A percentile compares a stretch with the other conserved stretches of the same genome.
Evolutionary conservation across 495 filamentous ascomycete species (phyloP).

Genomic region (Daldinia grandis): DNA sequence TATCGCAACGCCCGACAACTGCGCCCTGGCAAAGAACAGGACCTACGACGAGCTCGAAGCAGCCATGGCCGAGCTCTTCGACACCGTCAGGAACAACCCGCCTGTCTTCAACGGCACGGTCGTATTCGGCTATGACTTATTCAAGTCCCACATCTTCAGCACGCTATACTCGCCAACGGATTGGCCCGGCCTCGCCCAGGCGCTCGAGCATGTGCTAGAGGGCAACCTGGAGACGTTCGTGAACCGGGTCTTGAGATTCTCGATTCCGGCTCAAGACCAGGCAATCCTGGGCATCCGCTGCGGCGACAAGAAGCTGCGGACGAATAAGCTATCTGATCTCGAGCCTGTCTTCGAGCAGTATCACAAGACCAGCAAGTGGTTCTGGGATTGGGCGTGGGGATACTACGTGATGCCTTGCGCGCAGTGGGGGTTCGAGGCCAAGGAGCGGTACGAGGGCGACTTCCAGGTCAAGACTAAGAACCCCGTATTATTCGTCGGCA

Average conservation of each 20-base stretch:
- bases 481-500: slow-evolving; percentile 57
- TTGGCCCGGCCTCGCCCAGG: slow-evolving; percentile 13
- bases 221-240: slow-evolving; percentile 12
- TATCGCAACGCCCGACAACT: slow-evolving; percentile 37
- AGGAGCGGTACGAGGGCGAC: slow-evolving; percentile 53
- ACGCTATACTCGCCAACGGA: slow-evolving; percentile 36
- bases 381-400: slow-evolving; percentile 36
- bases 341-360: slow-evolving; percentile 10
- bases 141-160: slow-evolving; percentile 36
- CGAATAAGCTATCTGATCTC: slow-evolving; percentile 28
- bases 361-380: slow-evolving; percentile 22
- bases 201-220: slow-evolving; percentile 16
- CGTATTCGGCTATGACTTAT: neutral
- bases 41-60: slow-evolving; percentile 47
- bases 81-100: slow-evolving; percentile 45
- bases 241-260: neutral
- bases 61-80: slow-evolving; percentile 37
- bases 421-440: slow-evolving; percentile 54
- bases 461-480: slow-evolving; percentile 54
- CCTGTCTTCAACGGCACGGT: slow-evolving; percentile 23
- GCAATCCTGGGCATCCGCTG: slow-evolving; percentile 42
- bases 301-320: slow-evolving; percentile 37
- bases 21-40: slow-evolving; percentile 44
- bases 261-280: slow-evolving; percentile 19
- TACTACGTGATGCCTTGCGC: slow-evolving; percentile 46